Evolutionary conservation across 352 stramenopile species (phyloP).

Genomic region (Phytophthora meadii): DNA sequence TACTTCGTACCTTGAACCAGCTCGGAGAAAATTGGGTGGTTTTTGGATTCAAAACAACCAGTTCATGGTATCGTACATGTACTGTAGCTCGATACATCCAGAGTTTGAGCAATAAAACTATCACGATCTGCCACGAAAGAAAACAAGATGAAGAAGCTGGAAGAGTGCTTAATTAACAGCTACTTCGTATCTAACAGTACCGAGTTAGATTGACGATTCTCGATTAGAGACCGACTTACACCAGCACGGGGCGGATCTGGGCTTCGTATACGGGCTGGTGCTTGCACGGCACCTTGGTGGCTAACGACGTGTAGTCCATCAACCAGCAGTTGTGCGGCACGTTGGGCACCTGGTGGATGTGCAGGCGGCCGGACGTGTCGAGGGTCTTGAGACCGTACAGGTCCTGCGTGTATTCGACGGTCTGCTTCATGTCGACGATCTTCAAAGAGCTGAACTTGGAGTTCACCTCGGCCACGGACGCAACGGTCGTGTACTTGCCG

Average conservation of each 20-base stretch:
- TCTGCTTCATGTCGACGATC: conserved; percentile 43
- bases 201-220: conserved; percentile 1
- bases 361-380: conserved; percentile 27
- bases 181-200: too few species aligned
- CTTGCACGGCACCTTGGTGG: conserved; percentile 30
- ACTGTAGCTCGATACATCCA: too few species aligned
- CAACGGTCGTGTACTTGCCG: conserved; percentile 52
- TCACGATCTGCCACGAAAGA: too few species aligned
- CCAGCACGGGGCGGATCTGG: conserved; percentile 41
- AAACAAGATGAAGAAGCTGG: too few species aligned
- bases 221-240: not conserved
- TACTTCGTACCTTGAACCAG: too few species aligned
- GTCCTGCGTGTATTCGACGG: conserved; percentile 44
- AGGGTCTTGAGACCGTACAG: conserved; percentile 53
- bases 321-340: conserved; percentile 57
- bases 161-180: too few species aligned
- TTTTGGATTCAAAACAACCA: too few species aligned
- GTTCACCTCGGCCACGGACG: conserved; percentile 29
- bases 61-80: too few species aligned
- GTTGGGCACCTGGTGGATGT: conserved; percentile 32
- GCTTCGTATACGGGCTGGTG: conserved; percentile 39
- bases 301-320: conserved; percentile 46
- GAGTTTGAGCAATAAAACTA: too few species aligned
- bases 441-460: conserved; percentile 43
- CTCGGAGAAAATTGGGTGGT: too few species aligned